Evolutionary conservation across 106 monocot species (phyloP).

Genomic region (Xerophyta viscosa): DNA sequence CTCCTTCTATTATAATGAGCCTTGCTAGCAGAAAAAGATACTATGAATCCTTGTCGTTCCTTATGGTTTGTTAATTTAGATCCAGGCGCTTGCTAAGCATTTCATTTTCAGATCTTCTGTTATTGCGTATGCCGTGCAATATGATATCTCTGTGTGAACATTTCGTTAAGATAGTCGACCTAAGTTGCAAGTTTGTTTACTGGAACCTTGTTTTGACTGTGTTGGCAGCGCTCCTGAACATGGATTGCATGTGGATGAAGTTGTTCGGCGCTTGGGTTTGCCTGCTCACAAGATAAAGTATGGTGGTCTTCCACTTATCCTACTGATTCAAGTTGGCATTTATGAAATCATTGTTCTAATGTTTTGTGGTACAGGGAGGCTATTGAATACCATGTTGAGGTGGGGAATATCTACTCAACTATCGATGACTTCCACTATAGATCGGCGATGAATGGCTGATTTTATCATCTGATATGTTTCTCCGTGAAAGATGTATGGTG

Average conservation of each 20-base stretch:
- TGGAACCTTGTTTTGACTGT: too few species aligned
- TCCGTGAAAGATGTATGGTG: neutral
- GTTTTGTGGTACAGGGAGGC: slow-evolving; percentile 37
- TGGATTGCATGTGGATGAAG: slow-evolving; percentile 68
- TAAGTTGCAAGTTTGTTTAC: too few species aligned
- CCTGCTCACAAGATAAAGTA: slow-evolving; percentile 44
- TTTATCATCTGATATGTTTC: neutral
- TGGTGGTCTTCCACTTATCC: slow-evolving; percentile 5
- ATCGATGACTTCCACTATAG: slow-evolving; percentile 78
- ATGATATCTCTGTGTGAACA: too few species aligned
- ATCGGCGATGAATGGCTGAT: slow-evolving; percentile 54
- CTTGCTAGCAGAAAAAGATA: too few species aligned
- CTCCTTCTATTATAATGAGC: too few species aligned
- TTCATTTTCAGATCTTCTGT: too few species aligned
- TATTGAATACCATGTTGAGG: slow-evolving; percentile 56
- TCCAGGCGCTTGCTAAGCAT: too few species aligned
- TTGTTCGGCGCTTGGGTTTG: slow-evolving; percentile 28
- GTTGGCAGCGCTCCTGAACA: slow-evolving; percentile 41
- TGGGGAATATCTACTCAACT: slow-evolving; percentile 80
- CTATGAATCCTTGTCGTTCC: too few species aligned
- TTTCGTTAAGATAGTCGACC: too few species aligned
- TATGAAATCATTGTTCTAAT: neutral
- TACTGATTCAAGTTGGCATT: neutral
- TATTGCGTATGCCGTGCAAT: too few species aligned
- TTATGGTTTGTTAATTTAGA: too few species aligned